Percentiles rank a stretch among this genome's conserved stretches.
Evolutionary conservation across 2,329 filamentous ascomycete species (phyloP).

Genomic region (Ceratocystis alfenasii): DNA sequence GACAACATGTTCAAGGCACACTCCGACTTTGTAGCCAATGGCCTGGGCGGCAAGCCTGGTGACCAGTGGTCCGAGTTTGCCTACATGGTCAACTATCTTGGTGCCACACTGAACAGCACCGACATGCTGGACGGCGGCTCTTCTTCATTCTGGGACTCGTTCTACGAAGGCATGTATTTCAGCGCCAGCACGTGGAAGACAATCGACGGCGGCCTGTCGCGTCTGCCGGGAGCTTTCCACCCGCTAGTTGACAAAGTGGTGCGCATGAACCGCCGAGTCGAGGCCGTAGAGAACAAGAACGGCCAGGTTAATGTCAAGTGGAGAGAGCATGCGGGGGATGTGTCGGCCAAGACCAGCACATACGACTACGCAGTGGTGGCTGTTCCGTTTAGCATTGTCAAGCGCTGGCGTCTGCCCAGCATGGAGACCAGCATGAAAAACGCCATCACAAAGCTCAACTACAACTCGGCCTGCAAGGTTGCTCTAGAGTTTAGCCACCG

Average conservation of each 20-base stretch:
- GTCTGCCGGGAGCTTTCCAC: conserved; percentile 49
- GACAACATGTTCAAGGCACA: conserved; percentile 35
- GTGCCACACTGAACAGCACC: conserved; percentile 38
- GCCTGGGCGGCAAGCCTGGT: conserved; percentile 29
- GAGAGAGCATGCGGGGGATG: conserved; percentile 35
- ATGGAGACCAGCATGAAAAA: conserved; percentile 34
- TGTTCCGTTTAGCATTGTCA: conserved; percentile 51
- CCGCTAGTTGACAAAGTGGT: conserved; percentile 47
- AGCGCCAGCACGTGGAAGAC: conserved; percentile 24
- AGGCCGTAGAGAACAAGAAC: conserved; percentile 40
- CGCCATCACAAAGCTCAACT: conserved; percentile 38
- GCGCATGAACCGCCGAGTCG: conserved; percentile 44
- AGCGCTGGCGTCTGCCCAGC: conserved; percentile 47
- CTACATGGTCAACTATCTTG: conserved; percentile 46
- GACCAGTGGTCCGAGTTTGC: conserved; percentile 54
- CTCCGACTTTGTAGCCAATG: conserved; percentile 32
- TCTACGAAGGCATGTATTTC: conserved; percentile 26
- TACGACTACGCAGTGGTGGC: conserved; percentile 58
- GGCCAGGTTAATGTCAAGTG: conserved; percentile 48
- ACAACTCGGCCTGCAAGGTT: conserved; percentile 43
- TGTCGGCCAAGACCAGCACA: conserved; percentile 35
- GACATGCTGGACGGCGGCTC: conserved; percentile 29
- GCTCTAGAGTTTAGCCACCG: conserved; percentile 57
- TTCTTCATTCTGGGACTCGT: conserved; percentile 24
- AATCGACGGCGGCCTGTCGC: conserved; percentile 46